A percentile compares a stretch with the other conserved stretches of the same genome.
Evolutionary conservation across 1,139 yeast species (phyloP).

Genomic region (Suzukiozyma palmioleophila): DNA sequence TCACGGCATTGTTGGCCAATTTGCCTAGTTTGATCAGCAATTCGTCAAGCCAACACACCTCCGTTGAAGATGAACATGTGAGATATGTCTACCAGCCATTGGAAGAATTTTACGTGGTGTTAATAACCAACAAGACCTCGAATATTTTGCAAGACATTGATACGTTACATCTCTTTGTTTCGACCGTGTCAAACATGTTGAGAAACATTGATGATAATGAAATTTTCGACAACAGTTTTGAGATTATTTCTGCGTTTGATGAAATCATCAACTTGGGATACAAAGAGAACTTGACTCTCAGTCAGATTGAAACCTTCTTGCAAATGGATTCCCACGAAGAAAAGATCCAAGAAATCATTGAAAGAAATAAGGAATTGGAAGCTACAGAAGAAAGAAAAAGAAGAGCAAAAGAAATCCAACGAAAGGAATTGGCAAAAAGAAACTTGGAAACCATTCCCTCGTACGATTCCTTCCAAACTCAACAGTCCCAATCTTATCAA

Average conservation of each 20-base stretch:
- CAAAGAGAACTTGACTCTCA: constrained; percentile 77
- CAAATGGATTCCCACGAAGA: constrained; percentile 99
- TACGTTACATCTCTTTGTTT: constrained; percentile 81
- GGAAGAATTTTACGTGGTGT: constrained; percentile 87
- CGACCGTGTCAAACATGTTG: constrained; percentile 72
- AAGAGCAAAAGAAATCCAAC: constrained; percentile 90
- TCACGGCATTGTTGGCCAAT: constrained; percentile 79
- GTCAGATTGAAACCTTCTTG: constrained; percentile 84
- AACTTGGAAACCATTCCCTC: constrained; percentile 31
- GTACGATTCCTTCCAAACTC: constrained; percentile 22
- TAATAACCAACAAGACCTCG: constrained; percentile 87
- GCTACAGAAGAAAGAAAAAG: constrained; percentile 97
- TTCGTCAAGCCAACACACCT: constrained; percentile 79
- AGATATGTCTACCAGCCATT: constrained; percentile 95
- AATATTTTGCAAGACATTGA: constrained; percentile 94
- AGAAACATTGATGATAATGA: constrained; percentile 78
- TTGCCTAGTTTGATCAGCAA: constrained; percentile 79
- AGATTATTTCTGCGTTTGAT: constrained; percentile 86
- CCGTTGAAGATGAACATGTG: constrained; percentile 88
- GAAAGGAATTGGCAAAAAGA: constrained; percentile 74
- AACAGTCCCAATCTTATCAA: constrained; percentile 22
- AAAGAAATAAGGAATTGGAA: constrained; percentile 92
- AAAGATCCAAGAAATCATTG: constrained; percentile 95
- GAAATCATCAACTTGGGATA: constrained; percentile 89
- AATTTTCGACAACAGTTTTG: constrained; percentile 80